Evolutionary conservation across 2,329 filamentous ascomycete genomes (phyloP), one percentile per base, ranked within the genome.

Genomic region (Xylaria sp.): DNA sequence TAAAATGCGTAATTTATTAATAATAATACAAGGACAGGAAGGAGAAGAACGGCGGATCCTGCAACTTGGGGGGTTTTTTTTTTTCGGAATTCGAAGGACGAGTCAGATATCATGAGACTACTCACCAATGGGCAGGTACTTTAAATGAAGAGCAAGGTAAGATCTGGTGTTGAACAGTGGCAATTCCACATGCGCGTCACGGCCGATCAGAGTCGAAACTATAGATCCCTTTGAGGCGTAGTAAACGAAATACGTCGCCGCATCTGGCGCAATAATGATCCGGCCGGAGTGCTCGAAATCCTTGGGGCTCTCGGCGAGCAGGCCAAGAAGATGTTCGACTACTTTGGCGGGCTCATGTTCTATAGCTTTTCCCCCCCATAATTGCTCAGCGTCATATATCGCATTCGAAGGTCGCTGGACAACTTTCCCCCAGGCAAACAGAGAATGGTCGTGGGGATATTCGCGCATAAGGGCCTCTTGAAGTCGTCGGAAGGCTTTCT

Each of bases 381-480:
- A 7, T 6, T 58, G 33, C 20, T 42, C 45, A 4, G 9, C 0
- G 20, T 59, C 31, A 1, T 55, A 15, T 9, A 68, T 2, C 9
- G 13, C 5, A 20, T 51, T 49, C 1, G 58, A 29, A 6, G 29
- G 33, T 13, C 15, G 17, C 7, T 31, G 9, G 11, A 59, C 54
- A 1, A 68, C 20, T 25, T 55, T 65, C 6, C 66, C 63, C 74
- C 73, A 76, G 0, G 73, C 72, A 20, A 75, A 75, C 0, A 76
- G 45, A 2, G 69, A 71, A 57, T 72, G 70, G 31, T 76, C 74
- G 20, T 73, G 64, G 2, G 72, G 69, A 25, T 71, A 70, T 17
- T 66, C 63, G 7, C 59, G 69, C 10, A 71, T 67, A 31, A 75
- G 71, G 27, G 69, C 61, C 11, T 73, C 69, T 47, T 76, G 74